A percentile compares a stretch with the other conserved stretches of the same genome.
These are phyloP conservation scores for Saccharum officinarum DNA, from an alignment of 176 grass and related monocot species.

Conservation along the genomic window DNA sequence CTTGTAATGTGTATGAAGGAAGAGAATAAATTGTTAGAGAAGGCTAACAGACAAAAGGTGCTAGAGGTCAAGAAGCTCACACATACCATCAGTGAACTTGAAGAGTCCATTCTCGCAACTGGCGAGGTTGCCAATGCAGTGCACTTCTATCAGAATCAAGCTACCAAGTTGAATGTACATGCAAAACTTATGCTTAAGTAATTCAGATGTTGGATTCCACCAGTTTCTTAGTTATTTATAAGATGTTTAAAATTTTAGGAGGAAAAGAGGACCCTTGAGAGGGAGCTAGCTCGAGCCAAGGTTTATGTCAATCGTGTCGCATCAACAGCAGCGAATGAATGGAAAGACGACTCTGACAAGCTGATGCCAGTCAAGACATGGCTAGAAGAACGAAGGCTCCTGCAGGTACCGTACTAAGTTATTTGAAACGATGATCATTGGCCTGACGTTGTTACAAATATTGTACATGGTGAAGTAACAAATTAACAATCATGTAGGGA, in stretches of 20 bases:
- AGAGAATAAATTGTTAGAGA: slow-evolving; percentile 87
- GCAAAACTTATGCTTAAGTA: neutral
- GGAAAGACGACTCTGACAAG: slow-evolving; percentile 77
- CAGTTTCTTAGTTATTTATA: neutral
- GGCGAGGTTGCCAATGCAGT: slow-evolving; percentile 56
- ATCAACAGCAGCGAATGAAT: slow-evolving; percentile 62
- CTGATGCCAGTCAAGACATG: slow-evolving; percentile 85
- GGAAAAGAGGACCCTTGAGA: slow-evolving; percentile 87
- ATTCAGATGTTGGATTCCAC: slow-evolving; percentile 9
- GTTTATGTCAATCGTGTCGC: slow-evolving; percentile 78
- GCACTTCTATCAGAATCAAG: slow-evolving; percentile 61
- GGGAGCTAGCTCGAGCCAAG: slow-evolving; percentile 75
- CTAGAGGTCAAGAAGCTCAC: slow-evolving; percentile 83
- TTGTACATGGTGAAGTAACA: neutral
- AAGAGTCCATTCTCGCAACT: slow-evolving; percentile 71
- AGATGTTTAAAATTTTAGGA: slow-evolving; percentile 46
- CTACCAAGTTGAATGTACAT: slow-evolving; percentile 64
- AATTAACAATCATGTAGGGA: slow-evolving; percentile 49
- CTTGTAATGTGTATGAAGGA: slow-evolving; percentile 44
- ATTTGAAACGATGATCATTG: neutral
- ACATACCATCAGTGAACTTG: slow-evolving; percentile 69
- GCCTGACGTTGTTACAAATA: neutral
- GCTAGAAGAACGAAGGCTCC: slow-evolving; percentile 80
- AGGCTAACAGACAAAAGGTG: slow-evolving; percentile 68
- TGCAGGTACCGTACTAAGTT: slow-evolving; percentile 51